Evolutionary conservation across 2,329 filamentous ascomycete species (phyloP).

Genomic region (Fulvia fulva): DNA sequence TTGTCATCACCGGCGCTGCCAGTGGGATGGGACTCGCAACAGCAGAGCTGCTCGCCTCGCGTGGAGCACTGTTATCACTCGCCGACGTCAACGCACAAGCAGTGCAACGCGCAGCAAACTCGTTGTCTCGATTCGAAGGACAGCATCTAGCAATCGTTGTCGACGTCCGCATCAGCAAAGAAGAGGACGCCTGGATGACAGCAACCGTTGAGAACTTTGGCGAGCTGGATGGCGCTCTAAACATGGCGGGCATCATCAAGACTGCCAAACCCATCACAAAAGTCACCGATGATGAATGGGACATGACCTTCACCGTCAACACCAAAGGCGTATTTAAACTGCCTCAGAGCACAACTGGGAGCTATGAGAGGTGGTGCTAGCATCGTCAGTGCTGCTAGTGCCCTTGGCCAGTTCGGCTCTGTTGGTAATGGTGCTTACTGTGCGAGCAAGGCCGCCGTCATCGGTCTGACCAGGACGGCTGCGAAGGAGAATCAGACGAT

Average conservation of each 20-base stretch:
- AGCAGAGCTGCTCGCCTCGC: too few relatives aligned
- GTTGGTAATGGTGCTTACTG: not conserved
- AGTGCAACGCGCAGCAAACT: too few relatives aligned
- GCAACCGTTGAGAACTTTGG: not conserved
- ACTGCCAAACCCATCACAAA: not conserved
- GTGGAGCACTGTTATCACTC: too few relatives aligned
- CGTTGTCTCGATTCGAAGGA: too few relatives aligned
- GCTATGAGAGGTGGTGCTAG: not conserved
- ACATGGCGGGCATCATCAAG: conserved; percentile 5
- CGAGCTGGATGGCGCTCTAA: not conserved
- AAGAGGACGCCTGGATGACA: too few relatives aligned
- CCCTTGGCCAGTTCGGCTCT: not conserved
- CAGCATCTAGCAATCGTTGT: too few relatives aligned
- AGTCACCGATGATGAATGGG: not conserved
- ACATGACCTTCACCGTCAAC: conserved; percentile 1
- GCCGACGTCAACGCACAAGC: too few relatives aligned
- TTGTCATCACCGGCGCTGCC: too few relatives aligned
- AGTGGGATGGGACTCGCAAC: too few relatives aligned
- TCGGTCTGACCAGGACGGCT: not conserved
- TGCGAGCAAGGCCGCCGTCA: conserved; percentile 2
- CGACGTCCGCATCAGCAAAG: too few relatives aligned
- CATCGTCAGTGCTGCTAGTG: not conserved
- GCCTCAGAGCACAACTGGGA: not conserved
- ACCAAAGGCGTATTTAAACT: not conserved
- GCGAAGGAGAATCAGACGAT: not conserved